These are phyloP conservation scores for Colletotrichum lentis DNA, from an alignment of 2,329 filamentous ascomycete species.

Conservation along the genomic window DNA sequence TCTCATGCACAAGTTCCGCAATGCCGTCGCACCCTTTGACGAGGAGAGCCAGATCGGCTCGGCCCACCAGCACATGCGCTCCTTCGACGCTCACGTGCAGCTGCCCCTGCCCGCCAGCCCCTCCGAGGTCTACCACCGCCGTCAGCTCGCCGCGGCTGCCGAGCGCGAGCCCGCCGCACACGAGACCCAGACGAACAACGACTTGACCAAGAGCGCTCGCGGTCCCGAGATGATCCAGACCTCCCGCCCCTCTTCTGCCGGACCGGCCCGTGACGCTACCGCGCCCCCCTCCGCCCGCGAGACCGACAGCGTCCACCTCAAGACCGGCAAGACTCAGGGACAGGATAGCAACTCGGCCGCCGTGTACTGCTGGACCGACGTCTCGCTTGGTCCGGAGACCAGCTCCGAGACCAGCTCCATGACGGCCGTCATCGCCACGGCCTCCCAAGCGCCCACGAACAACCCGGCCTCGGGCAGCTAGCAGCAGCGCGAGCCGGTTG, in stretches of 20 bases:
- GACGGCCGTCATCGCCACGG: slow-evolving; percentile 13
- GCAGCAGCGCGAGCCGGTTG: neutral
- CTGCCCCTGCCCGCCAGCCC: slow-evolving; percentile 21
- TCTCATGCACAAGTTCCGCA: slow-evolving; percentile 26
- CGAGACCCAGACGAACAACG: neutral
- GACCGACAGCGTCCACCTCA: neutral
- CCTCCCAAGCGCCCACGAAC: neutral
- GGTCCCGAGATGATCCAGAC: neutral
- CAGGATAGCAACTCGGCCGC: neutral
- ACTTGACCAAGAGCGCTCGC: neutral
- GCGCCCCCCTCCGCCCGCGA: neutral
- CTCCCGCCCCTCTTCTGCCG: neutral
- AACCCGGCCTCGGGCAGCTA: neutral
- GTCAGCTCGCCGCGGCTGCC: slow-evolving; percentile 1
- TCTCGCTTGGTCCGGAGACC: neutral
- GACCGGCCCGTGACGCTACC: neutral
- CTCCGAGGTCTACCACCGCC: slow-evolving; percentile 19
- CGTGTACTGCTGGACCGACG: slow-evolving; percentile 10
- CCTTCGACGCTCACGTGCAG: neutral
- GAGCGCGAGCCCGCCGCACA: neutral
- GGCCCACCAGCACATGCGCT: neutral
- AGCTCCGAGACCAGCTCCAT: slow-evolving; percentile 15
- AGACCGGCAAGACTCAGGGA: neutral
- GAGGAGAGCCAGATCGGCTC: slow-evolving; percentile 21
- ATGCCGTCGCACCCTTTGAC: neutral